Conservation (phyloP, 202 grass and related monocot genomes). For the Bolboschoenoplectus hybrid region DNA sequence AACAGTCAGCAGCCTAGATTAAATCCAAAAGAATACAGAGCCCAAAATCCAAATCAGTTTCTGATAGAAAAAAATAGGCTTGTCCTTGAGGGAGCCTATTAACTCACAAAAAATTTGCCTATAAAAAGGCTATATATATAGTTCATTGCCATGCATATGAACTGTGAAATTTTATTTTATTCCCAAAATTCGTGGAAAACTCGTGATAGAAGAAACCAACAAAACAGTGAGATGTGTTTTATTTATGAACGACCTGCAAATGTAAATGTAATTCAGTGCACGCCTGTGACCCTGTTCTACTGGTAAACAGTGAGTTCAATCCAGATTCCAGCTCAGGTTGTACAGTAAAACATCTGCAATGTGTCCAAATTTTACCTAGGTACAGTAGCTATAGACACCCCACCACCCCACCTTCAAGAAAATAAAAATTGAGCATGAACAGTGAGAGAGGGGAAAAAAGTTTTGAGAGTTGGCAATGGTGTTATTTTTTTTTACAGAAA, state of each 20-base stretch:
- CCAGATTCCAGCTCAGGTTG: slow-evolving; percentile 23
- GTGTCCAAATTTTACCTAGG: slow-evolving; percentile 3
- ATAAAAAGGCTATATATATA: neutral
- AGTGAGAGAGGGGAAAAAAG: neutral
- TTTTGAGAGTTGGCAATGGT: too few species aligned
- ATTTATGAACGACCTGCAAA: neutral
- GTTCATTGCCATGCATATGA: too few species aligned
- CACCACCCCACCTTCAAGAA: neutral
- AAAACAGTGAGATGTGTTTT: neutral
- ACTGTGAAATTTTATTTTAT: neutral
- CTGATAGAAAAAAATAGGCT: neutral
- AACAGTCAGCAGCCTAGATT: neutral
- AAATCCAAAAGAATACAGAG: neutral
- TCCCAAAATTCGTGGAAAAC: neutral
- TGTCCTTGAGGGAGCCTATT: neutral
- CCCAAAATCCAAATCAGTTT: neutral
- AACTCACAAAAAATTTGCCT: neutral
- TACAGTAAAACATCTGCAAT: slow-evolving; percentile 4
- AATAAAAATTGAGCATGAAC: neutral
- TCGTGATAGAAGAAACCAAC: slow-evolving; percentile 29
- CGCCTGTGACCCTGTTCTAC: neutral
- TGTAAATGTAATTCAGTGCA: neutral
- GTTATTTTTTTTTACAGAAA: too few species aligned
- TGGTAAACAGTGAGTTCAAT: slow-evolving; percentile 21
- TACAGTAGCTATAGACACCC: neutral